These are phyloP conservation scores for Huntiella bhutanensis DNA, from an alignment of 2,329 filamentous ascomycete genomes.

Conservation along the genomic window DNA sequence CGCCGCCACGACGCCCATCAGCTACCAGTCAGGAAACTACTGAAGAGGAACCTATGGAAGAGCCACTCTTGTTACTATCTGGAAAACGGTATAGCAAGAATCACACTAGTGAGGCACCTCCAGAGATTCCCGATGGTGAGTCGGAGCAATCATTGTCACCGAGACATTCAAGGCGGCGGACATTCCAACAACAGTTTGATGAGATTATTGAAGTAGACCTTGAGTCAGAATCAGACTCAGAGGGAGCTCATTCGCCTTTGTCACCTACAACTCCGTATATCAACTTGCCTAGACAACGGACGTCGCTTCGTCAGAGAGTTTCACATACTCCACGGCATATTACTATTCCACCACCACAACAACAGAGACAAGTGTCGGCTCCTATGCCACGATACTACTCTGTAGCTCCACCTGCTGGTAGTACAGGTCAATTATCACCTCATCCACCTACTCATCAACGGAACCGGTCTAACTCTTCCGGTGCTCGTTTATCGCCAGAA, in stretches of 20 bases:
- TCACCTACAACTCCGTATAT: constrained; percentile 8
- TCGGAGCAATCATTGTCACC: no score
- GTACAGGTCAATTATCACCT: constrained; percentile 18
- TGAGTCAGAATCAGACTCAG: not conserved
- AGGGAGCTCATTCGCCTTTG: not conserved
- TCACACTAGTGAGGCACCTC: constrained; percentile 6
- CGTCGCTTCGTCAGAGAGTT: constrained; percentile 34
- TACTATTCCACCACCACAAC: constrained; percentile 25
- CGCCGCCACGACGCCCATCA: constrained; percentile 3
- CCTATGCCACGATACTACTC: constrained; percentile 12
- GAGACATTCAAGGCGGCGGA: no score
- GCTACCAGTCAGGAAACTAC: no score
- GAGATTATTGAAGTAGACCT: no score
- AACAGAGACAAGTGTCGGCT: constrained; percentile 19
- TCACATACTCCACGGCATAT: constrained; percentile 35
- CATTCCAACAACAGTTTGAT: no score
- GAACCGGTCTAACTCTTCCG: constrained; percentile 19
- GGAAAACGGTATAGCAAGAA: constrained; percentile 12
- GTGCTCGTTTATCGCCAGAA: constrained; percentile 15
- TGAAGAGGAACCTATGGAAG: constrained; percentile 1
- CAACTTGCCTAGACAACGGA: constrained; percentile 19
- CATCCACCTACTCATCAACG: constrained; percentile 29
- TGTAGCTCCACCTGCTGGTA: not conserved
- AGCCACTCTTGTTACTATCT: constrained; percentile 7
- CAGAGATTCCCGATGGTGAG: no score